Conservation (phyloP, 2,329 filamentous ascomycete genomes). For the Boeremia lycopersici region DNA sequence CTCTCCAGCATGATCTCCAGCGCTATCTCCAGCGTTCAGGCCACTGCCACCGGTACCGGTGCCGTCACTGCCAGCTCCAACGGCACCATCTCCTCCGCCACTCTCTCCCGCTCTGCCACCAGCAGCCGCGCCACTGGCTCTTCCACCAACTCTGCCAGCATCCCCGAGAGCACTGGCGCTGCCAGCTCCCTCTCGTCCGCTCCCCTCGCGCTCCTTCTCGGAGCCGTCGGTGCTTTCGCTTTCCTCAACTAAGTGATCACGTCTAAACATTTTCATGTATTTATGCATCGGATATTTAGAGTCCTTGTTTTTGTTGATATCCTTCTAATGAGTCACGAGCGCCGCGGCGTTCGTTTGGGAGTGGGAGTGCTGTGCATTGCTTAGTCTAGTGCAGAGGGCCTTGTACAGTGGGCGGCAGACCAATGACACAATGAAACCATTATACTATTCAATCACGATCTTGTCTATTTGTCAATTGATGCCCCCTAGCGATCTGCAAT, state of each 20-base stretch:
- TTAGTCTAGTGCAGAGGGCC: slow-evolving; percentile 32
- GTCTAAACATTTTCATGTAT: slow-evolving; percentile 21
- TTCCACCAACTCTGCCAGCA: slow-evolving; percentile 17
- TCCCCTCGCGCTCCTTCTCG: slow-evolving; percentile 36
- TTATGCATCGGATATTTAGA: slow-evolving; percentile 25
- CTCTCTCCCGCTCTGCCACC: slow-evolving; percentile 29
- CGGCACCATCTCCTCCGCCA: slow-evolving; percentile 35
- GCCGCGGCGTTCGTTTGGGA: slow-evolving; percentile 13
- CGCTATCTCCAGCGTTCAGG: slow-evolving; percentile 33
- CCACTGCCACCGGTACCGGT: slow-evolving; percentile 28
- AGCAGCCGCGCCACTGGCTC: slow-evolving; percentile 24
- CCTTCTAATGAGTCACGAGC: slow-evolving; percentile 23
- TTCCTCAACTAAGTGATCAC: slow-evolving; percentile 46
- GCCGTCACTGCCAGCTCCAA: slow-evolving; percentile 27
- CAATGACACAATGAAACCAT: slow-evolving; percentile 21
- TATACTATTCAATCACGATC: neutral
- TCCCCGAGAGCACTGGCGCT: slow-evolving; percentile 35
- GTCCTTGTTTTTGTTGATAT: slow-evolving; percentile 19
- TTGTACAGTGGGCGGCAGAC: slow-evolving; percentile 32
- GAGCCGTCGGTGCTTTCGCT: slow-evolving; percentile 50
- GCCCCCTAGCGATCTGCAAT: neutral
- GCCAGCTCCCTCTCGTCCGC: slow-evolving; percentile 44
- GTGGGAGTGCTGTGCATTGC: slow-evolving; percentile 28
- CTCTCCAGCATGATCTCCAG: slow-evolving; percentile 38
- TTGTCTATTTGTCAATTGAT: neutral